Base-by-base conservation (phyloP, 495 filamentous ascomycete genomes). In the Annulohypoxylon moriforme region DNA sequence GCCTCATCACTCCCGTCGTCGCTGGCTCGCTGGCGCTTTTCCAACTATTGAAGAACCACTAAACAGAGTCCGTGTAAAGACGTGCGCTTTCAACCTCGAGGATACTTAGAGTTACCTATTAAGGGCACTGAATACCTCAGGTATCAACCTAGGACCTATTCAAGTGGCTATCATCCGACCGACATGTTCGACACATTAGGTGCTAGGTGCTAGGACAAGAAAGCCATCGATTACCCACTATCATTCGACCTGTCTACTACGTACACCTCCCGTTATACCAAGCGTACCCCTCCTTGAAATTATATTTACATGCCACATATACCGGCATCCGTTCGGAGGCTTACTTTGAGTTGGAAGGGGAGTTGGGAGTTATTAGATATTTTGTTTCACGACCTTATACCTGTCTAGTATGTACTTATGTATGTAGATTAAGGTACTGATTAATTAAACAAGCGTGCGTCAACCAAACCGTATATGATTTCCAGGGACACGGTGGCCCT, bases 21-120 rank as follows among this genome's bases (percentile, higher is more conserved):
- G 83, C 83, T 46, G 82, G 83, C 0, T 73, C 59, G 2, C 52
- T 81, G 67, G 83, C 80, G 40, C 66, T 84, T 60, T 76, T 73
- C 55, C 76, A 80, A 73, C 73, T 66, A 1, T 27, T 82, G 24
- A 72, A 53, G 57, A 31, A 59, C 25, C 40, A 71, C 31, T 77
- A 68, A 24, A 47, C 73, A 63, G 22, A 62, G 20, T 8, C 6
- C 7, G 13, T 22, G 42, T 25, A 38, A 59, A 46, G 44, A 20
- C 6, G 14, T 10, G 10, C 27, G 25, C 27, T 65, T 29, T 34
- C 36, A 53, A 16, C 58, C 44, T 38, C n/a, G 5, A 2, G 47
- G 49, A 13, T 44, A 44, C 3, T 8, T 20, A 44, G n/a, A n/a
- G 13, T 40, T 40, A 40, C 14, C n/a, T 40, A 13, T 14, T 14